phyloP scores from a whole-genome alignment of 2,329 filamentous ascomycete genomes.

The Tolypocladium tropicale region DNA sequence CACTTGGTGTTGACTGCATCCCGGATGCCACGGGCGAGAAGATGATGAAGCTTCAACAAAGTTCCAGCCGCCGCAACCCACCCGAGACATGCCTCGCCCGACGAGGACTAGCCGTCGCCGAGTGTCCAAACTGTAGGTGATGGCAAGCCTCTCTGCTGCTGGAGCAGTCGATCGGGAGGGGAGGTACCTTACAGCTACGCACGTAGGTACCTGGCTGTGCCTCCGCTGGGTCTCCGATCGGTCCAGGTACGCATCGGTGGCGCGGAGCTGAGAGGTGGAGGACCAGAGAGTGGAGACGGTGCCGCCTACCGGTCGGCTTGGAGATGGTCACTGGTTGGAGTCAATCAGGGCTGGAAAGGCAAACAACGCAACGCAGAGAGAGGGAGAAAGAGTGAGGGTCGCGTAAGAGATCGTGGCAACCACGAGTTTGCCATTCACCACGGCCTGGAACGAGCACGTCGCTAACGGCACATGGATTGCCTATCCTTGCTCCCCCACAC shows the following conservation, averaged over 20 bases:
- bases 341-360: background rate
- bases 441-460: background rate
- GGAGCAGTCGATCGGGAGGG: background rate
- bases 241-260: constrained; percentile 2
- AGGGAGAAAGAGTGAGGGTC: background rate
- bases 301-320: background rate
- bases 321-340: background rate
- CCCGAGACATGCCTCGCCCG: background rate
- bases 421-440: background rate
- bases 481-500: background rate
- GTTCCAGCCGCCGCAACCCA: background rate
- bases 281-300: background rate
- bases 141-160: background rate
- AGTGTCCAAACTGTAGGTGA: background rate
- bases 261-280: background rate
- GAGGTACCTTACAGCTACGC: background rate
- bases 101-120: background rate
- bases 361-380: background rate
- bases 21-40: background rate
- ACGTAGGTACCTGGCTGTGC: background rate
- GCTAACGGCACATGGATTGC: background rate
- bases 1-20: background rate
- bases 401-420: background rate
- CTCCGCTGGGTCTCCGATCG: background rate
- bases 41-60: background rate